These are phyloP conservation scores for Penicillium malachiteum DNA, from an alignment of 495 filamentous ascomycete species.

Conservation along the genomic window DNA sequence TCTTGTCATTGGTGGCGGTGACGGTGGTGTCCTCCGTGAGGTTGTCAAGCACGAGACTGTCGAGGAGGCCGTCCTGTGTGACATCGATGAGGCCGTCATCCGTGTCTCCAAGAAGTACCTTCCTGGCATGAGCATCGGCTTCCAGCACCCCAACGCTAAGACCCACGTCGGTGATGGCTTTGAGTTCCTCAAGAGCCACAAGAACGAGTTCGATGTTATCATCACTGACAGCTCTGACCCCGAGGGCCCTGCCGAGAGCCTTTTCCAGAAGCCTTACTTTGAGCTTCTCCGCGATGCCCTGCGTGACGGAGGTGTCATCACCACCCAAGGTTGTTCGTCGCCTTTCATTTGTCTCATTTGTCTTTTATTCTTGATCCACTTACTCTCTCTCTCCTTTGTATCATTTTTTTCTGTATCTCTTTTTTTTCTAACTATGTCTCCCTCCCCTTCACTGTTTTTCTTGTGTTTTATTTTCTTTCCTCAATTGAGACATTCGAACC, in stretches of 20 bases:
- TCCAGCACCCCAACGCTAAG: constrained; percentile 88
- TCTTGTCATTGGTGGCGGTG: constrained; percentile 95
- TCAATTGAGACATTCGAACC: constrained; percentile 3
- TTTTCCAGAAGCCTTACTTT: constrained; percentile 99
- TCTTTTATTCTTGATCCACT: constrained; percentile 3
- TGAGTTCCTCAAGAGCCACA: constrained; percentile 89
- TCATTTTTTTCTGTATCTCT: background rate
- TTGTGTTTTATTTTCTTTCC: background rate
- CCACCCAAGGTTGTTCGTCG: constrained; percentile 99
- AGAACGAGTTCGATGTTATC: constrained; percentile 98
- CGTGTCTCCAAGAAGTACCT: constrained; percentile 98
- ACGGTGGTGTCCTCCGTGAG: constrained; percentile 95
- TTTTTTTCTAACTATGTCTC: background rate
- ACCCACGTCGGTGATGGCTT: constrained; percentile 95
- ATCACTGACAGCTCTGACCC: constrained; percentile 98
- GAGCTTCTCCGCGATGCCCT: constrained; percentile 85
- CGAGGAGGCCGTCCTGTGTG: constrained; percentile 92
- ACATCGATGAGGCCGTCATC: constrained; percentile 99
- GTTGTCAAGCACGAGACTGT: constrained; percentile 95
- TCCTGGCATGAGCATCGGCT: constrained; percentile 88
- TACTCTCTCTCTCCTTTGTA: background rate
- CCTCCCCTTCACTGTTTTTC: background rate
- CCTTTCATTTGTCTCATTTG: constrained; percentile 51
- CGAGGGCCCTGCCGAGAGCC: constrained; percentile 89
- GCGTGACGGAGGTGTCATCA: constrained; percentile 94